Conservation (phyloP, 176 grass and related monocot genomes). For the Sorghum bicolor region DNA sequence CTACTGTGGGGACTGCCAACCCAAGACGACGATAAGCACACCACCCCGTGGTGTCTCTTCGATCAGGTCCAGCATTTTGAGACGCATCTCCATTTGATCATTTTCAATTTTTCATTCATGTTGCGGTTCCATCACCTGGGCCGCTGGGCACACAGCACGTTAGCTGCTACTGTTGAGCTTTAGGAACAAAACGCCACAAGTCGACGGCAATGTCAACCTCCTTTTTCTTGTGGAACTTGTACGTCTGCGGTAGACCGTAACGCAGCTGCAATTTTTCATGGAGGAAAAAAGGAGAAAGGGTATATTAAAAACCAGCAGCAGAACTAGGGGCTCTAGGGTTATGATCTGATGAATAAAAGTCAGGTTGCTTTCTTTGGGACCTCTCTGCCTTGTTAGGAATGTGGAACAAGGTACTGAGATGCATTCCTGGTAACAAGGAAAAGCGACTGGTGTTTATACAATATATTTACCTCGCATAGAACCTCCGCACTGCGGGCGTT, state of each 20-base stretch:
- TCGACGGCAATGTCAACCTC: slow-evolving; percentile 77
- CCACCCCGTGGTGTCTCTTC: not conserved
- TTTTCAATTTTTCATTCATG: not conserved
- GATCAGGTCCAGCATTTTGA: not conserved
- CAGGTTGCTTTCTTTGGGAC: not conserved
- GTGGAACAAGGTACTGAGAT: not conserved
- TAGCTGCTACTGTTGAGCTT: not conserved
- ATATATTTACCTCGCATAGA: slow-evolving; percentile 66
- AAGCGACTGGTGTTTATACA: not conserved
- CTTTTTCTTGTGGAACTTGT: slow-evolving; percentile 87
- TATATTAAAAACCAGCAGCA: not conserved
- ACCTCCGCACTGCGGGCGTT: slow-evolving; percentile 57
- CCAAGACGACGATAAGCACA: not conserved
- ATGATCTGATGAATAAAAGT: not conserved
- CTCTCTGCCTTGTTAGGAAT: not conserved
- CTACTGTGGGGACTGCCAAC: not conserved
- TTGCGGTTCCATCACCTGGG: not conserved
- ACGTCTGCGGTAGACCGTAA: slow-evolving; percentile 66
- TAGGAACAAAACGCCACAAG: slow-evolving; percentile 82
- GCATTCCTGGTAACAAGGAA: not conserved
- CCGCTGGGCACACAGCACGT: not conserved
- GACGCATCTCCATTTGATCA: not conserved
- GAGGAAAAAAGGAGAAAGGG: not conserved
- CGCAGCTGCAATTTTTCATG: slow-evolving; percentile 56
- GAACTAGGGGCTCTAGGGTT: not conserved